phyloP scores from a whole-genome alignment of 345 rosid species.

The Acer saccharum region DNA sequence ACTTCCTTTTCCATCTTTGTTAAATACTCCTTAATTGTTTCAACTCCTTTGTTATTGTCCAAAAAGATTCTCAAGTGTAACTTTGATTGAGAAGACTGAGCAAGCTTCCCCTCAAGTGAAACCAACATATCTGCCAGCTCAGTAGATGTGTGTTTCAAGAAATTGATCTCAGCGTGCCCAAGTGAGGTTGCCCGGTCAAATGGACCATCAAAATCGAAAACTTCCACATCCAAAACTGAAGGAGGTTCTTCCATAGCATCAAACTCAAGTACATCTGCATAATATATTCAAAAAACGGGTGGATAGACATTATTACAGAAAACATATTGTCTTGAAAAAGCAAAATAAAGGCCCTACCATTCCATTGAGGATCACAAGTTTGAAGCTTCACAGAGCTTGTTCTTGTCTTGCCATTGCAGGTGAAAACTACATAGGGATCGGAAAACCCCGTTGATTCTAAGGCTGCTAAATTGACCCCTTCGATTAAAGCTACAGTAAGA shows the following conservation, averaged over 20 bases:
- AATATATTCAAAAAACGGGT: constrained; percentile 23
- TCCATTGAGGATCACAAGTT: constrained; percentile 81
- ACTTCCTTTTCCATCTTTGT: constrained; percentile 91
- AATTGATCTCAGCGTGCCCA: constrained; percentile 84
- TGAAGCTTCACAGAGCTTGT: constrained; percentile 90
- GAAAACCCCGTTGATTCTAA: constrained; percentile 54
- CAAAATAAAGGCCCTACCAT: constrained; percentile 48
- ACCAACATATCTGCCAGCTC: constrained; percentile 84
- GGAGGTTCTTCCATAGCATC: constrained; percentile 98
- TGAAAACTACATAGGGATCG: constrained; percentile 82
- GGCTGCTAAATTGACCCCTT: constrained; percentile 65
- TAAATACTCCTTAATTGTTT: constrained; percentile 72
- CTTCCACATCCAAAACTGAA: constrained; percentile 83
- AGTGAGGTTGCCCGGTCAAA: constrained; percentile 87
- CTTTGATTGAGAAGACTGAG: constrained; percentile 80
- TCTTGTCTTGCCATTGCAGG: constrained; percentile 82
- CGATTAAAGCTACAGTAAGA: constrained; percentile 82
- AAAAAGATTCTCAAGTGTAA: constrained; percentile 74
- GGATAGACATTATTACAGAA: not conserved
- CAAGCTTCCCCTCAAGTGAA: constrained; percentile 75
- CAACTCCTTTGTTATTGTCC: constrained; percentile 78
- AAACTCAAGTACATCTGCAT: constrained; percentile 84
- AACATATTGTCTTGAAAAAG: not conserved
- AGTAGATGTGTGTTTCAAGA: constrained; percentile 71
- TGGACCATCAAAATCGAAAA: constrained; percentile 91